phyloP scores from a whole-genome alignment of 306 rosid species.

The Trifolium repens region DNA sequence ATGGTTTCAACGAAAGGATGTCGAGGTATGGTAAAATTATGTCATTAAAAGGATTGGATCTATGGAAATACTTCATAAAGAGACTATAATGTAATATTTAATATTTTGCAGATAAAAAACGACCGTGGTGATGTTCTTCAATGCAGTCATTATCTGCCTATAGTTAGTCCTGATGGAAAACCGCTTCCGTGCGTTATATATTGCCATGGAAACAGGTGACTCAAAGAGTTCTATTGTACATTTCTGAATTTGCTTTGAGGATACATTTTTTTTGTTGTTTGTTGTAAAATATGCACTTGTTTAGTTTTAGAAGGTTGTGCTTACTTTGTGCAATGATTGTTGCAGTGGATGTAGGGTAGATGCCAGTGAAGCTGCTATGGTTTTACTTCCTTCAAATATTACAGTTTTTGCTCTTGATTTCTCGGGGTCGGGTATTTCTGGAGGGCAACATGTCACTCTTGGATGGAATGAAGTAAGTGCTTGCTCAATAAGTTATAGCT shows the following conservation, averaged over 20 bases:
- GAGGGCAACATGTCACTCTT: constrained; percentile 93
- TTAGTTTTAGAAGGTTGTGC: constrained; percentile 26
- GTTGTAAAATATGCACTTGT: background rate
- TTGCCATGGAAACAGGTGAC: constrained; percentile 97
- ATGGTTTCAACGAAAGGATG: constrained; percentile 86
- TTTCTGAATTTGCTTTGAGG: background rate
- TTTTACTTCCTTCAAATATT: constrained; percentile 92
- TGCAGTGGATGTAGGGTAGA: constrained; percentile 97
- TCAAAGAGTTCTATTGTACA: constrained; percentile 4
- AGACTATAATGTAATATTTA: constrained; percentile 24
- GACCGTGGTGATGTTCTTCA: constrained; percentile 83
- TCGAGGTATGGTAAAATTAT: constrained; percentile 54
- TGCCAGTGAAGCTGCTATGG: constrained; percentile 94
- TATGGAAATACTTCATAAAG: no score
- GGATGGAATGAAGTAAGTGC: constrained; percentile 96
- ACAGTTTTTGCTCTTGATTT: constrained; percentile 94
- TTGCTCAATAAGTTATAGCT: constrained; percentile 2
- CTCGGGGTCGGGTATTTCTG: constrained; percentile 96
- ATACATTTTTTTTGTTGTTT: background rate
- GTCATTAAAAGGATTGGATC: no score
- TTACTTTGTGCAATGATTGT: constrained; percentile 46
- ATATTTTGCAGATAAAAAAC: constrained; percentile 78
- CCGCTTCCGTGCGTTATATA: constrained; percentile 95
- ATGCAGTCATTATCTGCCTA: constrained; percentile 91
- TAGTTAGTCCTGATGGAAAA: constrained; percentile 87